A percentile compares a stretch with the other conserved stretches of the same genome.
Evolutionary conservation across 495 filamentous ascomycete genomes (phyloP).

Genomic region (Pseudoneurospora amorphoporcata): DNA sequence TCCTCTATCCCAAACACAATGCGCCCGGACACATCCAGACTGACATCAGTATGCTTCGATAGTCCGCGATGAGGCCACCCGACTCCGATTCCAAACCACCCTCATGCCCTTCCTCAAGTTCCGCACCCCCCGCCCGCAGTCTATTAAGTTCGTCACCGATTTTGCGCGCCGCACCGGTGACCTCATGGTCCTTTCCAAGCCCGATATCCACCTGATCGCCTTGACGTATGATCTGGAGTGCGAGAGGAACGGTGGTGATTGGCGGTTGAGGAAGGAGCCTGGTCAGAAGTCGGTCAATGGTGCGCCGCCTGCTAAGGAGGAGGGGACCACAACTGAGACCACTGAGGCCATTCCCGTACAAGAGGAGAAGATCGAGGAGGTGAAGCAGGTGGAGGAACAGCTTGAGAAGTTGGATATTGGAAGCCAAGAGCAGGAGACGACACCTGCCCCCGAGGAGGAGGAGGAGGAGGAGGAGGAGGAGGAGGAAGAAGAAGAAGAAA

Average conservation of each 20-base stretch:
- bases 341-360: neutral
- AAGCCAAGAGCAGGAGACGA: neutral
- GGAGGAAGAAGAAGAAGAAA: slow-evolving; percentile 47
- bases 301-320: slow-evolving; percentile 40
- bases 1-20: neutral
- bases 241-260: slow-evolving; percentile 68
- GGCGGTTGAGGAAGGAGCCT: slow-evolving; percentile 65
- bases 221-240: slow-evolving; percentile 86
- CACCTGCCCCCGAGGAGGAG: neutral
- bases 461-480: slow-evolving; percentile 40
- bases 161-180: slow-evolving; percentile 90
- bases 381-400: slow-evolving; percentile 17
- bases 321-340: slow-evolving; percentile 30
- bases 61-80: slow-evolving; percentile 60
- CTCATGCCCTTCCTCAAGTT: slow-evolving; percentile 76
- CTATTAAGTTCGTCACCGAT: slow-evolving; percentile 66
- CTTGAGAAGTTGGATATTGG: slow-evolving; percentile 8
- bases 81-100: slow-evolving; percentile 67
- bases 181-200: slow-evolving; percentile 69
- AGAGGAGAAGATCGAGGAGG: slow-evolving; percentile 35
- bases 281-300: slow-evolving; percentile 71
- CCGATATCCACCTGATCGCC: slow-evolving; percentile 82
- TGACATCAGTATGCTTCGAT: neutral
- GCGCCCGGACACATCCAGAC: neutral
- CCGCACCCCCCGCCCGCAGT: slow-evolving; percentile 60